A percentile compares a stretch with the other conserved stretches of the same genome.
phyloP scores from a whole-genome alignment of 345 rosid species.

The Adansonia digitata region DNA sequence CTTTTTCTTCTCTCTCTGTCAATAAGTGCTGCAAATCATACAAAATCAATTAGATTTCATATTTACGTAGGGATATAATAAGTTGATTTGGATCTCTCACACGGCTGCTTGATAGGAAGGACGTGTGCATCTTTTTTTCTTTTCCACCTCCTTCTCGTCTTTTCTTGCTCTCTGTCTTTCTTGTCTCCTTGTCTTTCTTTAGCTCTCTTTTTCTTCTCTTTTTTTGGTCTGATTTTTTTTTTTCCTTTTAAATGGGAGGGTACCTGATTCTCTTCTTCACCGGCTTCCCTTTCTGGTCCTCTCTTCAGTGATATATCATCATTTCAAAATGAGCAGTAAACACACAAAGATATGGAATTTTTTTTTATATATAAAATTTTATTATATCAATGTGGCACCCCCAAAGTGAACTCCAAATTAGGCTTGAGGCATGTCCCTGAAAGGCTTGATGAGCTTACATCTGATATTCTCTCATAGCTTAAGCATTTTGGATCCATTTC shows the following conservation, averaged over 20 bases:
- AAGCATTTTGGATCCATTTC: slow-evolving; percentile 59
- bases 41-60: slow-evolving; percentile 50
- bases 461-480: slow-evolving; percentile 79
- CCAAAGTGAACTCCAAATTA: slow-evolving; percentile 93
- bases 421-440: slow-evolving; percentile 78
- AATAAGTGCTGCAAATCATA: slow-evolving; percentile 22
- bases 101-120: neutral
- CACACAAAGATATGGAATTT: neutral
- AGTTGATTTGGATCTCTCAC: slow-evolving; percentile 42
- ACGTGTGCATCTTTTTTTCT: neutral
- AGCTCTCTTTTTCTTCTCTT: slow-evolving; percentile 33
- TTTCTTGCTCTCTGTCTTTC: slow-evolving; percentile 84
- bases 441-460: slow-evolving; percentile 65
- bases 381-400: slow-evolving; percentile 61
- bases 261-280: slow-evolving; percentile 54
- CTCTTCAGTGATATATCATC: slow-evolving; percentile 24
- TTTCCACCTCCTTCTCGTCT: slow-evolving; percentile 25
- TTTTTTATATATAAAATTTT: too few species aligned
- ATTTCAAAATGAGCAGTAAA: slow-evolving; percentile 39
- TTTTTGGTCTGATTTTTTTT: slow-evolving; percentile 29
- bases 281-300: slow-evolving; percentile 18
- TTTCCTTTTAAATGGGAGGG: slow-evolving; percentile 22
- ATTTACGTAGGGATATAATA: slow-evolving; percentile 50
- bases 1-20: slow-evolving; percentile 4
- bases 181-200: slow-evolving; percentile 78